Percentiles rank a stretch among this genome's conserved stretches.
Evolutionary conservation across 2,329 filamentous ascomycete species (phyloP).

Genomic region (Calonectria pauciramosa): DNA sequence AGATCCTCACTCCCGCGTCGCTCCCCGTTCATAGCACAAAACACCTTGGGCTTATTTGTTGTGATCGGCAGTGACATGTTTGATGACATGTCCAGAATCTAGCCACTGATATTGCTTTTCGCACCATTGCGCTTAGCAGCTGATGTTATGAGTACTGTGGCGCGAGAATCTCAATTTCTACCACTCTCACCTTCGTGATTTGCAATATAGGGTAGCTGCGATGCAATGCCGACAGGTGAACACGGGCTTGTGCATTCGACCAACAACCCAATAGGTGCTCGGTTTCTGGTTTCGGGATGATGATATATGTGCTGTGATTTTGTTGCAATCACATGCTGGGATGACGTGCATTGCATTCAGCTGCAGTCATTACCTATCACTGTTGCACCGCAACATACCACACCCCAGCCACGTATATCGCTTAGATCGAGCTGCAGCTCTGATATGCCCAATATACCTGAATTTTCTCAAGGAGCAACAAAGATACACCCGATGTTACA

Average conservation of each 20-base stretch:
- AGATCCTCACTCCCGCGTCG: constrained; percentile 24
- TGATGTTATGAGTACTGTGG: constrained; percentile 28
- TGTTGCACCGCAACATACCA: not conserved
- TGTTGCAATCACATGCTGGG: not conserved
- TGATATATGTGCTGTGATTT: not conserved
- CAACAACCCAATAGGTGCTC: not conserved
- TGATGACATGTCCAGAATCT: constrained; percentile 32
- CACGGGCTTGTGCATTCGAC: not conserved
- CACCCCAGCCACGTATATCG: not conserved
- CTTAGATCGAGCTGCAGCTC: not conserved
- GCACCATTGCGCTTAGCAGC: not conserved
- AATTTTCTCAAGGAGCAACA: not conserved
- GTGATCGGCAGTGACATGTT: constrained; percentile 21
- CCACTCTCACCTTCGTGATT: not conserved
- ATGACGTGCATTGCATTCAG: not conserved
- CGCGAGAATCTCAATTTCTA: not conserved
- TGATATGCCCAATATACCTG: too few species aligned
- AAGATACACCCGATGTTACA: not conserved
- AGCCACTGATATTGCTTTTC: constrained; percentile 18
- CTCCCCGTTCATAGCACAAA: constrained; percentile 1
- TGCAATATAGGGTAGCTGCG: constrained; percentile 13
- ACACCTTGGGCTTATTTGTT: not conserved
- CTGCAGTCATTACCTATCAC: not conserved
- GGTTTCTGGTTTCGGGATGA: not conserved
- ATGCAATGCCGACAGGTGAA: not conserved